Conservation (phyloP, 2,329 filamentous ascomycete genomes). For the Fusarium sp. region DNA sequence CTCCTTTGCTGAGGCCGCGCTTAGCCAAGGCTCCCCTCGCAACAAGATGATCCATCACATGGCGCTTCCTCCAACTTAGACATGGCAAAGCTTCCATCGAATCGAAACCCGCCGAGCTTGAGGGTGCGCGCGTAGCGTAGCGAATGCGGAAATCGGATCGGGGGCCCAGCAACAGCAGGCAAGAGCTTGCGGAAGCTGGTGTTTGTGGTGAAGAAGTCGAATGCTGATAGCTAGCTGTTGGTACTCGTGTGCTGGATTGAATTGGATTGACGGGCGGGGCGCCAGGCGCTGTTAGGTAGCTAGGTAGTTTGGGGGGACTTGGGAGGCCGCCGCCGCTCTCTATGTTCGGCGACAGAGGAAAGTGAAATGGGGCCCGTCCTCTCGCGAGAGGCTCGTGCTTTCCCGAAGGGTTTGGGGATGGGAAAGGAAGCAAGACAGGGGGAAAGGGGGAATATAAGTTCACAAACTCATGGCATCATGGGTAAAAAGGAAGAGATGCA, state of each 20-base stretch:
- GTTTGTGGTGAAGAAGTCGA: conserved; percentile 24
- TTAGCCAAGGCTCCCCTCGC: conserved; percentile 35
- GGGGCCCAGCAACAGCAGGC: conserved; percentile 35
- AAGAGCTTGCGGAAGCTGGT: conserved; percentile 31
- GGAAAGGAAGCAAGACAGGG: conserved; percentile 7
- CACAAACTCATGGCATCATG: conserved; percentile 37
- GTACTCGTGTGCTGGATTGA: conserved; percentile 11
- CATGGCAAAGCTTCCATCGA: conserved; percentile 38
- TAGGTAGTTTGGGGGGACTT: conserved; percentile 16
- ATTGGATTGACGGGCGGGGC: conserved; percentile 34
- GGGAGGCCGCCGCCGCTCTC: conserved; percentile 41
- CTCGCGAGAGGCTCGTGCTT: conserved; percentile 31
- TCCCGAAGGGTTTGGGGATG: conserved; percentile 15
- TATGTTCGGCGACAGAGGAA: conserved; percentile 20
- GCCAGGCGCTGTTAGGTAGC: conserved; percentile 22
- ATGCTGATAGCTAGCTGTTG: conserved; percentile 23
- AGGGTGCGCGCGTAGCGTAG: conserved; percentile 28
- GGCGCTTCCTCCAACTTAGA: conserved; percentile 36
- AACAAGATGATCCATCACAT: conserved; percentile 36
- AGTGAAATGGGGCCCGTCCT: conserved; percentile 26
- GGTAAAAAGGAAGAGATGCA: conserved; percentile 11
- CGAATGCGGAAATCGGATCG: conserved; percentile 5
- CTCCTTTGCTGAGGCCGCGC: conserved; percentile 47
- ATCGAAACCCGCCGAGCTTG: conserved; percentile 18
- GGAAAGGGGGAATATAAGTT: conserved; percentile 20